phyloP scores from a whole-genome alignment of 441 rosid genomes.

The Erodium trifolium region DNA sequence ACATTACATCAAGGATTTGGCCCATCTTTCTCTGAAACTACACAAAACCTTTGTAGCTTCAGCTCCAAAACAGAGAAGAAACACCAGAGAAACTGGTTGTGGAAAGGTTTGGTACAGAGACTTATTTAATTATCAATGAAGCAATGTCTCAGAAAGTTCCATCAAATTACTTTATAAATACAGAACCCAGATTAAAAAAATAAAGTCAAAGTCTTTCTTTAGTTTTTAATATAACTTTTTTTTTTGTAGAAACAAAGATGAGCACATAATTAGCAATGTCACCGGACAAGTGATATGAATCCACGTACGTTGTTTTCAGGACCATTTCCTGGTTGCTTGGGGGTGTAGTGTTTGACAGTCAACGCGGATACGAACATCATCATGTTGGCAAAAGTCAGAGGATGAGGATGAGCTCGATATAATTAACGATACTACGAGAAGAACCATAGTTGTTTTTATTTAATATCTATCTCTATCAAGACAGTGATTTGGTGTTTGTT shows the following conservation, averaged over 20 bases:
- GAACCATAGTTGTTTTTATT: neutral
- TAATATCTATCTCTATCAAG: too few relatives aligned
- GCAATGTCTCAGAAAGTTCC: neutral
- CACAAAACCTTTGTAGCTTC: neutral
- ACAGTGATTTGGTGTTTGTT: too few relatives aligned
- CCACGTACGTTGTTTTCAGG: neutral
- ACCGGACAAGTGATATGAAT: too few relatives aligned
- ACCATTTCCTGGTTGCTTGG: neutral
- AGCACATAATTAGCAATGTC: neutral
- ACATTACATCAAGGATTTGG: conserved; percentile 34
- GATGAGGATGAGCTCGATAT: neutral
- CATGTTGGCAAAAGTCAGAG: neutral
- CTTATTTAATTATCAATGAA: neutral
- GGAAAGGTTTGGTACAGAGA: neutral
- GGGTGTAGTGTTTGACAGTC: neutral
- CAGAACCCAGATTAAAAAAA: neutral
- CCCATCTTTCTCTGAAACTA: conserved; percentile 24
- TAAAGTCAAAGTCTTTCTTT: neutral
- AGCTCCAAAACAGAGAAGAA: neutral
- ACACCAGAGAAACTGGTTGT: neutral
- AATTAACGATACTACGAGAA: neutral
- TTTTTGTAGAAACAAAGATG: neutral
- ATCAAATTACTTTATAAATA: neutral
- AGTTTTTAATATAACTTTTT: neutral
- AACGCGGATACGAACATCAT: neutral